Base-by-base conservation (phyloP, 768 basidiomycete genomes). In the Suillus variegatus region DNA sequence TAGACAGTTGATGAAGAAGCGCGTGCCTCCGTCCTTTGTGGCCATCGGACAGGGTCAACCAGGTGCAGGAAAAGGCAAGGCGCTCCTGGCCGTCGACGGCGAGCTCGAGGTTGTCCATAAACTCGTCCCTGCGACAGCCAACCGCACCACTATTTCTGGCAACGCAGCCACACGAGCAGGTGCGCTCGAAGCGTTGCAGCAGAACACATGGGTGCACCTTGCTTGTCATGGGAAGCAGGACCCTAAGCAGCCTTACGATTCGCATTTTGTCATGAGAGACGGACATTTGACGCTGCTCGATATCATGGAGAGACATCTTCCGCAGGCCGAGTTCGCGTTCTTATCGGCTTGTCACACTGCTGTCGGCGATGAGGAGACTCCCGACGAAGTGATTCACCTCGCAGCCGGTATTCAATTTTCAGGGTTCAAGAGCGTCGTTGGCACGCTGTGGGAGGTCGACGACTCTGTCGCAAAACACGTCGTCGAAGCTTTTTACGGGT, bases 191-290 rank as follows among this genome's bases (percentile, higher is more conserved):
- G 69, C 66, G 2, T 64, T 77, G 6, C 20, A 55, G 6, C 62
- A 66, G 6, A 71, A 76, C 61, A 10, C 63, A 0, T 77, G 76
- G 75, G 70, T 70, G 0, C 77, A 78, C 52, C 61, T 79, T 2
- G 77, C 76, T 0, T 79, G 77, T 14, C 77, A 78, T 25, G 75
- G 78, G 0, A 54, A 49, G 0, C 73, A 74, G 7, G 57, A 72
- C 47, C 3, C 38, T 1, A 28, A 52, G 0, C 66, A 71, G 3
- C 78, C 78, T 6, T 72, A 73, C 5, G 54, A 72, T 3, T 74
- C 78, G 0, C 63, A 71, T 2, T 73, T 78, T 12, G 65, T 51
- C 25, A 51, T 51, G 49, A 49, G 22, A 25, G 47, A 49, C 2
- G 13, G 8, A 14, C 3, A 49, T 49, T 6, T 49, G 22, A 49